Evolutionary conservation across 805 yeast genomes (phyloP).

Genomic region (Myxozyma monticola): DNA sequence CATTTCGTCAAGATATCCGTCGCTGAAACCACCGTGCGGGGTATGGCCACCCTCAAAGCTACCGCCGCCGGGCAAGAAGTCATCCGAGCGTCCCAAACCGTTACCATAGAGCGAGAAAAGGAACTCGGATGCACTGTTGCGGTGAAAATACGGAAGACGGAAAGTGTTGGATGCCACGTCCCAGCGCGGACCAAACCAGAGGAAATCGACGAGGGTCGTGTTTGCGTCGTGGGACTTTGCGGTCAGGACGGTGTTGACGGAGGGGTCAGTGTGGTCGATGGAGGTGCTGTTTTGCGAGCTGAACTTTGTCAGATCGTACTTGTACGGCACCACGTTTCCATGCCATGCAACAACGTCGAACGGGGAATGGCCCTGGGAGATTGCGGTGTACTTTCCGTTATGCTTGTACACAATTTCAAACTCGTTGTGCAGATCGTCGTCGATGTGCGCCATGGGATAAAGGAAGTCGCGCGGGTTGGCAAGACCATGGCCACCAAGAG

Average conservation of each 20-base stretch:
- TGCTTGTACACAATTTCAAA: slow-evolving; percentile 28
- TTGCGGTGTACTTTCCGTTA: slow-evolving; percentile 17
- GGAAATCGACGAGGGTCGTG: slow-evolving; percentile 37
- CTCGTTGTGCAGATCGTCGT: slow-evolving; percentile 30
- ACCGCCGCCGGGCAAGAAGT: slow-evolving; percentile 38
- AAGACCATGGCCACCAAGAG: slow-evolving; percentile 36
- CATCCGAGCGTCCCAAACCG: slow-evolving; percentile 32
- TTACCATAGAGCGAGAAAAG: slow-evolving; percentile 27
- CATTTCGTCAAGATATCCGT: no score
- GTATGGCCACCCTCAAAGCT: slow-evolving; percentile 37
- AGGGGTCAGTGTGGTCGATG: slow-evolving; percentile 37
- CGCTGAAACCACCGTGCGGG: slow-evolving; percentile 37
- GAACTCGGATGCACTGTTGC: slow-evolving; percentile 36
- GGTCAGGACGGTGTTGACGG: slow-evolving; percentile 34
- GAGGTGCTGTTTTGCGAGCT: slow-evolving; percentile 36
- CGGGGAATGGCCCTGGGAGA: slow-evolving; percentile 33
- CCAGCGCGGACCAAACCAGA: slow-evolving; percentile 38
- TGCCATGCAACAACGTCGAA: slow-evolving; percentile 38
- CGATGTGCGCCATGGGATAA: slow-evolving; percentile 34
- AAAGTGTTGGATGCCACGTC: slow-evolving; percentile 36
- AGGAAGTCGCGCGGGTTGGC: slow-evolving; percentile 37
- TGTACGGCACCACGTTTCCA: slow-evolving; percentile 36
- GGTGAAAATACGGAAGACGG: slow-evolving; percentile 37
- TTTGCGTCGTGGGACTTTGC: slow-evolving; percentile 31
- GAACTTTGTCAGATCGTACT: slow-evolving; percentile 36